Conservation (phyloP, 306 rosid genomes). For the Castanea crenata region DNA sequence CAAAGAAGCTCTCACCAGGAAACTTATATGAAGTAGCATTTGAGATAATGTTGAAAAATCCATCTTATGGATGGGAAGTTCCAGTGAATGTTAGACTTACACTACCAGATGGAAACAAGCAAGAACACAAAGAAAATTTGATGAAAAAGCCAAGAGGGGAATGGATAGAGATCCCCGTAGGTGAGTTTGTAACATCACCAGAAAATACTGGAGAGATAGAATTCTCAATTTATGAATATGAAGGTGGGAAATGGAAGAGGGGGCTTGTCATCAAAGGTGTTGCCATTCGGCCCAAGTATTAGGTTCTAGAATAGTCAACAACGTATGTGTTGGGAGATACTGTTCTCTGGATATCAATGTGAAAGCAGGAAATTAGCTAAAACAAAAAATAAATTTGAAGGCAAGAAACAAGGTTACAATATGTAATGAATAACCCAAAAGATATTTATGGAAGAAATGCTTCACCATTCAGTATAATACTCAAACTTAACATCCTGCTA, state of each 20-base stretch:
- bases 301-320: neutral
- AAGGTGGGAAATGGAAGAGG: slow-evolving; percentile 59
- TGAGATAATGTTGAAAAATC: slow-evolving; percentile 48
- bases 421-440: no score
- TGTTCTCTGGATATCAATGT: neutral
- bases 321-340: neutral
- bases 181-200: slow-evolving; percentile 40
- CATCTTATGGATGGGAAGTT: slow-evolving; percentile 56
- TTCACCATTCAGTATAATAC: neutral
- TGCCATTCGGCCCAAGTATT: slow-evolving; percentile 48
- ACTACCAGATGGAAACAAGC: slow-evolving; percentile 54
- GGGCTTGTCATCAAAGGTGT: slow-evolving; percentile 68
- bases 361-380: no score
- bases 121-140: slow-evolving; percentile 38
- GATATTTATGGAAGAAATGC: neutral
- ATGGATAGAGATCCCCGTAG: slow-evolving; percentile 60
- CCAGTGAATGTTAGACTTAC: slow-evolving; percentile 59
- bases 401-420: no score
- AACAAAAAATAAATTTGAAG: no score
- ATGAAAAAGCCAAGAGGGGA: slow-evolving; percentile 21
- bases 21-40: slow-evolving; percentile 45
- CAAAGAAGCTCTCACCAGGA: slow-evolving; percentile 54
- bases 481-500: neutral
- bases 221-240: slow-evolving; percentile 52
- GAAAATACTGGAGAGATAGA: slow-evolving; percentile 45